phyloP scores from a whole-genome alignment of 2,329 filamentous ascomycete genomes.

The Fusarium sp. region DNA sequence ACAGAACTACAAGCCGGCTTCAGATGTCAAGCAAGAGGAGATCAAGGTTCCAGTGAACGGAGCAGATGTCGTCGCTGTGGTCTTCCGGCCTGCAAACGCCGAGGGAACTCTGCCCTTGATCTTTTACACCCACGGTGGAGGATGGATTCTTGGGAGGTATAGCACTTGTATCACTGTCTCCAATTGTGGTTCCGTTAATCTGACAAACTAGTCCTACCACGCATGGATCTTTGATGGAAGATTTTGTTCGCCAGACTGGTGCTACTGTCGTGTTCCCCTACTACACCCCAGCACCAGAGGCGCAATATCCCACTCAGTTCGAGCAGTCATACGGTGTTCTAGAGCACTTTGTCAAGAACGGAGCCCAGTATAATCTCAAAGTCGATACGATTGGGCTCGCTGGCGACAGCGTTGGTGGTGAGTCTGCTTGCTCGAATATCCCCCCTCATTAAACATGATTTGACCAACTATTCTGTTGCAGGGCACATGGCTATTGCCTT shows the following conservation, averaged over 20 bases:
- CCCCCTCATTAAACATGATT: fast-evolving
- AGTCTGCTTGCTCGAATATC: fast-evolving
- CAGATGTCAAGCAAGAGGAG: conserved; percentile 15
- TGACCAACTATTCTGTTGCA: not conserved
- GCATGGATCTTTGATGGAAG: conserved; percentile 33
- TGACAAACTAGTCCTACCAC: conserved; percentile 12
- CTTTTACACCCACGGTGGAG: conserved; percentile 34
- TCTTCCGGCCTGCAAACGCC: conserved; percentile 14
- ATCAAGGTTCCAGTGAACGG: conserved; percentile 14
- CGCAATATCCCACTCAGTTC: conserved; percentile 33
- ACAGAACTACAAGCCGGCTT: conserved; percentile 15
- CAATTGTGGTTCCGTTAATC: not conserved
- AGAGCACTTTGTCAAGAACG: conserved; percentile 19
- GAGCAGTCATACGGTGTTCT: conserved; percentile 25
- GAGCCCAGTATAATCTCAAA: conserved; percentile 17
- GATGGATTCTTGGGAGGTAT: conserved; percentile 37
- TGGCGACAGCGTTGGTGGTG: conserved; percentile 35
- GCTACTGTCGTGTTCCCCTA: conserved; percentile 32
- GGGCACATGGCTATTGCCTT: conserved; percentile 37
- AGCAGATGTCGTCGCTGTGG: not conserved
- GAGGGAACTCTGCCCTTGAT: conserved; percentile 30
- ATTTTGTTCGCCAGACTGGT: conserved; percentile 28
- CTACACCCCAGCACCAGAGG: conserved; percentile 31
- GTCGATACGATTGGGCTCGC: conserved; percentile 13
- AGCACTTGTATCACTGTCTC: not conserved